Evolutionary conservation across 306 rosid species (phyloP), one percentile per base, ranked within the genome.

Genomic region (Purshia tridentata): DNA sequence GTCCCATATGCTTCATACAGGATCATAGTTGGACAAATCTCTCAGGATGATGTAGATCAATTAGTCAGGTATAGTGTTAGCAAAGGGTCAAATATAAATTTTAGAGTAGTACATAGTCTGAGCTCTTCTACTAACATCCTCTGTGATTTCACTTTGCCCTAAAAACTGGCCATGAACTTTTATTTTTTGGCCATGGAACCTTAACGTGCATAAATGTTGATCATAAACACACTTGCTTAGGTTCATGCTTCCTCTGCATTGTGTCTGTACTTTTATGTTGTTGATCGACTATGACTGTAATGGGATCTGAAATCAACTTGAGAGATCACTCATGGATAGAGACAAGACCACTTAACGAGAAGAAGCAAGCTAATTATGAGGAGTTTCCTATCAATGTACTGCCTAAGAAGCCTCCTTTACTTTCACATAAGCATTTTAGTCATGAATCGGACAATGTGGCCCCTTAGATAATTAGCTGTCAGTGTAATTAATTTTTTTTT

Each of bases 1-100:
- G n/a, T 13, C 49, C 55, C 64, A 23, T 63, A 63, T 49, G 65
- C 50, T 45, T 5, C 71, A 63, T 54, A 77, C 59, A 52, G 41
- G 61, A 46, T 72, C 75, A 76, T 84, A 78, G 88, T 82, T 82
- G n/a, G 73, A 67, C n/a, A 55, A 50, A 15, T 18, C 56, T 71
- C 65, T 70, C 55, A 22, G 41, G 66, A 56, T 23, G n/a, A 29
- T 20, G 22, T 45, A 48, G 69, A 56, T 71, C 59, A 55, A 49
- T 68, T 76, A 69, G 80, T 35, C 69, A 18, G 72, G 66, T 50
- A 59, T 44, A 5, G 20, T 50, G 22, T 29, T 3, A 61, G 77
- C 12, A 62, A 44, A 67, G 16, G 46, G 15, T 71, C 75, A 16
- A 15, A 23, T 44, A 45, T 71, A 9, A 42, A 22, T 70, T 70